phyloP scores from a whole-genome alignment of 176 grass and related monocot genomes.

The Hyparrhenia diplandra region DNA sequence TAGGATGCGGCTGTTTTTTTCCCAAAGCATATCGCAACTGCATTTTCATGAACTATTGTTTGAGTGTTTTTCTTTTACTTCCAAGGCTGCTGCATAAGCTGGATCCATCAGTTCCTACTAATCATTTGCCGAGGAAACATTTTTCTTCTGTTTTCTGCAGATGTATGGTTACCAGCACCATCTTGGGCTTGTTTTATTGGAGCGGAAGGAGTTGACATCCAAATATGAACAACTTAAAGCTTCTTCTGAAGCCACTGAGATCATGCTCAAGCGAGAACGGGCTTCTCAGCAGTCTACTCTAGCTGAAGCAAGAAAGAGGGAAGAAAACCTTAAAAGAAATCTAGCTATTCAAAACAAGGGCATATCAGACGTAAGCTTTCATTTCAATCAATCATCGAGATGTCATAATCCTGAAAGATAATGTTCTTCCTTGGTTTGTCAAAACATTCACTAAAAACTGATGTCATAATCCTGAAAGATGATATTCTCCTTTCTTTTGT shows the following conservation, averaged over 20 bases:
- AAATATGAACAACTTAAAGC: conserved; percentile 76
- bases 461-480: not conserved
- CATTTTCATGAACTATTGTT: not conserved
- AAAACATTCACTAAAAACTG: not conserved
- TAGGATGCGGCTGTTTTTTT: not conserved
- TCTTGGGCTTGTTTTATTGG: conserved; percentile 78
- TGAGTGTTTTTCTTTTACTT: not conserved
- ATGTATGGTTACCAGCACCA: conserved; percentile 82
- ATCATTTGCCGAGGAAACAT: not conserved
- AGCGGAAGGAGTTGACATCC: conserved; percentile 61
- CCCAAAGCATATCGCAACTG: not conserved
- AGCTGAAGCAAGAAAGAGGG: conserved; percentile 63
- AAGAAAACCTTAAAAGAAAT: conserved; percentile 68
- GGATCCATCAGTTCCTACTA: too few species aligned
- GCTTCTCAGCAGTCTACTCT: conserved; percentile 55
- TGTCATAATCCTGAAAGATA: not conserved
- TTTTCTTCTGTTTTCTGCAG: conserved; percentile 40
- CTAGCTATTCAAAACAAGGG: conserved; percentile 77
- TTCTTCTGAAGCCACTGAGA: conserved; percentile 44
- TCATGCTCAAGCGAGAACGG: conserved; percentile 63
- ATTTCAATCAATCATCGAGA: not conserved
- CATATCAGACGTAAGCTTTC: conserved; percentile 62
- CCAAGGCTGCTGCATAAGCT: not conserved
- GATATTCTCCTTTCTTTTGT: not conserved
- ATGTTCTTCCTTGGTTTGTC: not conserved